A percentile compares a stretch with the other conserved stretches of the same genome.
Conservation (phyloP, 805 yeast species). For the Schwanniomyces occidentalis region DNA sequence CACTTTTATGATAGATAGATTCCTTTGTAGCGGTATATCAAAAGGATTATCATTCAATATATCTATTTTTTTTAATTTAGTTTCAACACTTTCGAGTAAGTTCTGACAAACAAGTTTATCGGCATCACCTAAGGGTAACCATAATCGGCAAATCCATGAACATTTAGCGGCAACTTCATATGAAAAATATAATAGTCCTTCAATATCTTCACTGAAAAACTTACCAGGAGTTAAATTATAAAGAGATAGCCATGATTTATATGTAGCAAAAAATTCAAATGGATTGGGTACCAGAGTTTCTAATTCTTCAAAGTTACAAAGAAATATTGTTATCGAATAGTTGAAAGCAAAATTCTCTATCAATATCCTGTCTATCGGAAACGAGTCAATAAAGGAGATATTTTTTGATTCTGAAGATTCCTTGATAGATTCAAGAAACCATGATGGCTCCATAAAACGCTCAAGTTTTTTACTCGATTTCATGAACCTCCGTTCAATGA, state of each 20-base stretch:
- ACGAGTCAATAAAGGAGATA: too few species aligned
- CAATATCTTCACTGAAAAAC: not conserved
- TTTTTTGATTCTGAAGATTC: too few species aligned
- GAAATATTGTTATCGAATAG: slow-evolving; percentile 38
- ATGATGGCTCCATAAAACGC: not conserved
- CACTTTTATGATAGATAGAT: slow-evolving; percentile 6
- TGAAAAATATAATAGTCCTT: slow-evolving; percentile 3
- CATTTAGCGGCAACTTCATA: slow-evolving; percentile 8
- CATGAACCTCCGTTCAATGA: slow-evolving; percentile 20
- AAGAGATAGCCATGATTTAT: slow-evolving; percentile 1
- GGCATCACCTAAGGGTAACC: slow-evolving; percentile 4
- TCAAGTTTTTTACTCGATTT: slow-evolving; percentile 1
- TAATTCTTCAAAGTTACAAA: slow-evolving; percentile 28
- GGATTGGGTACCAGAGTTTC: slow-evolving; percentile 40
- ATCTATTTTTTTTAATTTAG: not conserved
- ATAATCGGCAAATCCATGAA: slow-evolving; percentile 6
- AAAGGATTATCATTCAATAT: not conserved
- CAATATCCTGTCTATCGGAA: slow-evolving; percentile 38
- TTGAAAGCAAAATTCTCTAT: slow-evolving; percentile 47
- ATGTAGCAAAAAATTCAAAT: slow-evolving; percentile 28
- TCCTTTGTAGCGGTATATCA: too few species aligned
- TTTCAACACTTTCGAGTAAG: not conserved
- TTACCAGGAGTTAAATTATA: not conserved
- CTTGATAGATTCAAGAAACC: too few species aligned
- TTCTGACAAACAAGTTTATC: not conserved